Percentiles rank a stretch among this genome's conserved stretches.
These are phyloP conservation scores for Lactarius indigo DNA, from an alignment of 768 basidiomycete genomes.

Conservation along the genomic window DNA sequence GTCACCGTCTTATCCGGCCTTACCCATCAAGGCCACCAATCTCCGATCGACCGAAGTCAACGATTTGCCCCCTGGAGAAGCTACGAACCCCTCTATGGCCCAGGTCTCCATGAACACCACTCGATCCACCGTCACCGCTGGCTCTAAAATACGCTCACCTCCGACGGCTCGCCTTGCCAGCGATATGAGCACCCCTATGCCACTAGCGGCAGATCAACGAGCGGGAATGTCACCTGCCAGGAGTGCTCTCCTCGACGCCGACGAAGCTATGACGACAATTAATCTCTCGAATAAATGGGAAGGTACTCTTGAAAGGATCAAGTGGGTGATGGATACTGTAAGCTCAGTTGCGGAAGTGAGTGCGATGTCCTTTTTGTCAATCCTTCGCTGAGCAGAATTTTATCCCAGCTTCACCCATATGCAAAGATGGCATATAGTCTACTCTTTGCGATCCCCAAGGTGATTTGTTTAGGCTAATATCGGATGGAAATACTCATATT, in stretches of 20 bases:
- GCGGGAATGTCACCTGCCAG: neutral
- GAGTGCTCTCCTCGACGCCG: neutral
- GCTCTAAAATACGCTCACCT: neutral
- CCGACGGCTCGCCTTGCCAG: neutral
- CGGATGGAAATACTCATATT: neutral
- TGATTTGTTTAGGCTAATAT: neutral
- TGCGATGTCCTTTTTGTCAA: neutral
- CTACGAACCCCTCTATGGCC: neutral
- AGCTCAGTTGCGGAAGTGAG: neutral
- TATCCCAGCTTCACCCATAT: neutral
- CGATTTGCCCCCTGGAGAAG: neutral
- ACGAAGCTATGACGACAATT: neutral
- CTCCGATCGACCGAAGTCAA: too few species aligned
- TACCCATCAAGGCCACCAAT: too few species aligned
- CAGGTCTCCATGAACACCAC: neutral
- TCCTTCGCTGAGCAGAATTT: neutral
- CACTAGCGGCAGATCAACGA: neutral
- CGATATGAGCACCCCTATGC: neutral
- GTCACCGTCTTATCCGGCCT: neutral
- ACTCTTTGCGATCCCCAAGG: neutral
- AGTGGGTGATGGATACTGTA: neutral
- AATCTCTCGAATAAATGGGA: neutral
- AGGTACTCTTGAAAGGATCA: neutral
- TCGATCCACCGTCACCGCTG: neutral
- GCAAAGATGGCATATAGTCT: neutral